These are phyloP conservation scores for Ormosia semicastrata DNA, from an alignment of 306 rosid genomes.

Conservation along the genomic window DNA sequence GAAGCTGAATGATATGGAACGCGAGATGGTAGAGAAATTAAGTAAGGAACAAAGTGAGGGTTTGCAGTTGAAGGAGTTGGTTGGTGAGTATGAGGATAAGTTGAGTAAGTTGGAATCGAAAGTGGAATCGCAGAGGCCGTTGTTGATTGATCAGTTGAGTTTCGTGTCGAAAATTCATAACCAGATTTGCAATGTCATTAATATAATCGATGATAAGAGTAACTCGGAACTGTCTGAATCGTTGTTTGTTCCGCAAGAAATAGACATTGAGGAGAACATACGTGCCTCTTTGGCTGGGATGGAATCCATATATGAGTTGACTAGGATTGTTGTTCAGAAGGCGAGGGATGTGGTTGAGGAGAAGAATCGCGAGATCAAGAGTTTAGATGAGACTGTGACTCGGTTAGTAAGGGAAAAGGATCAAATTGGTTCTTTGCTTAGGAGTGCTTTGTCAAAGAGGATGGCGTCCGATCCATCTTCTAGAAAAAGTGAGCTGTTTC, in stretches of 20 bases:
- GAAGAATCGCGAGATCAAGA: slow-evolving; percentile 57
- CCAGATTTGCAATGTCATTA: slow-evolving; percentile 62
- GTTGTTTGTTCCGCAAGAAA: slow-evolving; percentile 88
- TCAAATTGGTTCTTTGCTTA: slow-evolving; percentile 88
- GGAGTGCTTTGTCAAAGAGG: slow-evolving; percentile 81
- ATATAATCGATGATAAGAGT: slow-evolving; percentile 55
- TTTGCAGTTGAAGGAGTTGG: slow-evolving; percentile 59
- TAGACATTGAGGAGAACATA: slow-evolving; percentile 77
- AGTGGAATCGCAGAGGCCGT: slow-evolving; percentile 65
- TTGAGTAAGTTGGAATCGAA: slow-evolving; percentile 49
- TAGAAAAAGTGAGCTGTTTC: slow-evolving; percentile 61
- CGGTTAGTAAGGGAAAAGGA: slow-evolving; percentile 79
- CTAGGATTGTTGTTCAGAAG: slow-evolving; percentile 59
- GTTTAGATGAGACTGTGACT: slow-evolving; percentile 68
- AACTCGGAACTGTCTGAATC: slow-evolving; percentile 72
- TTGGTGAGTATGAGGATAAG: slow-evolving; percentile 65
- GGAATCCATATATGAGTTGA: slow-evolving; percentile 79
- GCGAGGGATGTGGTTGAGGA: slow-evolving; percentile 62
- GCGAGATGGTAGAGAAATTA: slow-evolving; percentile 52
- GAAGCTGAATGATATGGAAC: slow-evolving; percentile 52
- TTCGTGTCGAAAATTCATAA: slow-evolving; percentile 75
- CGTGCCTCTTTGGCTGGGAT: slow-evolving; percentile 92
- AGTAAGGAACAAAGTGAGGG: slow-evolving; percentile 53
- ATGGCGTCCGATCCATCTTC: slow-evolving; percentile 54
- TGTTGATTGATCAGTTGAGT: slow-evolving; percentile 78